phyloP scores from a whole-genome alignment of 352 stramenopile species.

The Globisporangium perplexum region DNA sequence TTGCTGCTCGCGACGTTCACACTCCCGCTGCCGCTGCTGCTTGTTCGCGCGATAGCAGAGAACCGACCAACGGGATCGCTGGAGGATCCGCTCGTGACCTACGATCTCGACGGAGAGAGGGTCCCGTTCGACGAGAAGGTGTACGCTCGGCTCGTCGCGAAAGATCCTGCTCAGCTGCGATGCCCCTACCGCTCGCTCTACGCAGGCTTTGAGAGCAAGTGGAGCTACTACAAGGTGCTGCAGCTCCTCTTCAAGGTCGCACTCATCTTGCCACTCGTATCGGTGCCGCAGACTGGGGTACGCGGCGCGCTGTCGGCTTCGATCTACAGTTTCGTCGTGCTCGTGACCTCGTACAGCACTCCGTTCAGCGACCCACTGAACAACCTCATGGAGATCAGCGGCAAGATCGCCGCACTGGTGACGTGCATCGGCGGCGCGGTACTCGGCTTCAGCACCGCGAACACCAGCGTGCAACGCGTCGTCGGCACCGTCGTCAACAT shows the following conservation, averaged over 20 bases:
- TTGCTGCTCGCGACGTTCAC: too few relatives aligned
- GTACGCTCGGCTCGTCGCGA: slow-evolving; percentile 29
- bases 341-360: slow-evolving; percentile 28
- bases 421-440: slow-evolving; percentile 28
- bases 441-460: slow-evolving; percentile 14
- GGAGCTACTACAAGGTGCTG: slow-evolving; percentile 48
- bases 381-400: slow-evolving; percentile 43
- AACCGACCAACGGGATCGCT: slow-evolving; percentile 35
- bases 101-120: slow-evolving; percentile 35
- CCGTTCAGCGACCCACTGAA: slow-evolving; percentile 45
- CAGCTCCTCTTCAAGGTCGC: slow-evolving; percentile 39
- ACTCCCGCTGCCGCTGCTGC: slow-evolving; percentile 8
- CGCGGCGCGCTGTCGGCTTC: too few relatives aligned
- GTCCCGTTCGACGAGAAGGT: slow-evolving; percentile 40
- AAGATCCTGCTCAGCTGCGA: slow-evolving; percentile 34
- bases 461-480: too few relatives aligned
- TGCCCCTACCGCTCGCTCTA: slow-evolving; percentile 51
- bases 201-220: slow-evolving; percentile 36
- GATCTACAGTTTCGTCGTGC: slow-evolving; percentile 25
- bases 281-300: too few relatives aligned
- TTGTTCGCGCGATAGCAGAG: slow-evolving; percentile 23
- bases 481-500: slow-evolving; percentile 26
- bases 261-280: slow-evolving; percentile 20
- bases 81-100: slow-evolving; percentile 30
- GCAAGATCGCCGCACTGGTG: slow-evolving; percentile 26